Percentiles rank a stretch among this genome's conserved stretches.
Conservation (phyloP, 495 filamentous ascomycete species). For the Immersiella caudata region DNA sequence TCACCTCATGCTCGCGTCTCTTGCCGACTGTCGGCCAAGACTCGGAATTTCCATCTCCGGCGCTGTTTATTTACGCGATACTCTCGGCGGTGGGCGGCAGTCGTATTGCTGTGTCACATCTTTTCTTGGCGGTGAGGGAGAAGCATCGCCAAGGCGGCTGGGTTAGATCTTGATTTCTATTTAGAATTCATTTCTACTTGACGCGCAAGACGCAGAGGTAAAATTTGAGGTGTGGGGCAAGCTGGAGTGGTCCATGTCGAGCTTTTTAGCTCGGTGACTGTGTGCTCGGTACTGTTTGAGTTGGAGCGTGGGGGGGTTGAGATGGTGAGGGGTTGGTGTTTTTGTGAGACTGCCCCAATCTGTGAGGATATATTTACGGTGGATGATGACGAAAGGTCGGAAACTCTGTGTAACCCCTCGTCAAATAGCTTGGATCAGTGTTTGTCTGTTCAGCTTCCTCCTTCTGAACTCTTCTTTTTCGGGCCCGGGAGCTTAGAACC, state of each 20-base stretch:
- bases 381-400: too few species aligned
- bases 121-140: background rate
- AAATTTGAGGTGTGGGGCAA: background rate
- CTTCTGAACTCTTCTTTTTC: background rate
- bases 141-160: conserved; percentile 23
- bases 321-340: too few species aligned
- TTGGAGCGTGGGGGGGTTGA: too few species aligned
- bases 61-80: too few species aligned
- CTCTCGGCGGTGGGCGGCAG: background rate
- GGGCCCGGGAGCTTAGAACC: background rate
- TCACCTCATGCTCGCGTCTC: background rate
- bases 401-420: background rate
- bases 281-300: too few species aligned
- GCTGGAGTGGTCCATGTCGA: too few species aligned
- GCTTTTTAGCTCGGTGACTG: too few species aligned
- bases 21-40: background rate
- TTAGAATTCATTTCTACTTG: background rate
- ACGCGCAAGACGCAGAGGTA: background rate
- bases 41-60: background rate
- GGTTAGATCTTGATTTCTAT: background rate
- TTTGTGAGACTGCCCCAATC: too few species aligned
- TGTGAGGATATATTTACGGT: too few species aligned
- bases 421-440: too few species aligned
- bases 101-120: background rate
- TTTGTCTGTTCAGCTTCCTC: background rate